These are phyloP conservation scores for Oligophagozyma castellii DNA, from an alignment of 1,139 yeast genomes.

Conservation along the genomic window DNA sequence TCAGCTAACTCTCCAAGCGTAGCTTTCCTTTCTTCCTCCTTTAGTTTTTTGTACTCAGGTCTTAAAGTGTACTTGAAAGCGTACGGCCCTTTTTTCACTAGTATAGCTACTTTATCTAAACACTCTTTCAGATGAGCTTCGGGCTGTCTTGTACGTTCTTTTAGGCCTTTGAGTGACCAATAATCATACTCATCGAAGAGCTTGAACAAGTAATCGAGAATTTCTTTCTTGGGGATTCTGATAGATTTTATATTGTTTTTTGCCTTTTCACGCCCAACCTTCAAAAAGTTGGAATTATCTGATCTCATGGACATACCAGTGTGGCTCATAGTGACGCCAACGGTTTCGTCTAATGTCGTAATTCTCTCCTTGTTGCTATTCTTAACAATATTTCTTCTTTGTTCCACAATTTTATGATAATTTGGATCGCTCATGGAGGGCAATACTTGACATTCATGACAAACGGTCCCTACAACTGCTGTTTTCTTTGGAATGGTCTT, in stretches of 20 bases:
- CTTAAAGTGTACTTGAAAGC: slow-evolving; percentile 82
- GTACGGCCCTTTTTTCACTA: slow-evolving; percentile 91
- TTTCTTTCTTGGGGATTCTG: slow-evolving; percentile 86
- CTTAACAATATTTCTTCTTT: slow-evolving; percentile 36
- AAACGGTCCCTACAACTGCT: slow-evolving; percentile 70
- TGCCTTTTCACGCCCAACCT: slow-evolving; percentile 30
- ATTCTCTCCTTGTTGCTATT: slow-evolving; percentile 52
- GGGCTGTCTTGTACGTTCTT: slow-evolving; percentile 92
- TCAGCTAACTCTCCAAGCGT: slow-evolving; percentile 44
- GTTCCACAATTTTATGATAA: slow-evolving; percentile 44
- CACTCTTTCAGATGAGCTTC: slow-evolving; percentile 87
- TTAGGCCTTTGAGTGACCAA: slow-evolving; percentile 90
- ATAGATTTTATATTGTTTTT: slow-evolving; percentile 57
- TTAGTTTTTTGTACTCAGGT: slow-evolving; percentile 74
- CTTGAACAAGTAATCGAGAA: slow-evolving; percentile 75
- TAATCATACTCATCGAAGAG: slow-evolving; percentile 91
- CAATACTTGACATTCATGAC: slow-evolving; percentile 81
- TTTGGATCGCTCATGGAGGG: slow-evolving; percentile 66
- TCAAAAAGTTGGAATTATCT: slow-evolving; percentile 54
- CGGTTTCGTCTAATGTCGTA: slow-evolving; percentile 66
- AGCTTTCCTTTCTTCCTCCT: slow-evolving; percentile 65
- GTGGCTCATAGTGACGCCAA: slow-evolving; percentile 75
- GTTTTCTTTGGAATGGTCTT: slow-evolving; percentile 81
- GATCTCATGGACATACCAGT: slow-evolving; percentile 69
- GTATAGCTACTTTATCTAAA: slow-evolving; percentile 74